Base-by-base conservation (phyloP, 1,284 basidiomycete species). In the Austroboletus olivaceoglutinosus region DNA sequence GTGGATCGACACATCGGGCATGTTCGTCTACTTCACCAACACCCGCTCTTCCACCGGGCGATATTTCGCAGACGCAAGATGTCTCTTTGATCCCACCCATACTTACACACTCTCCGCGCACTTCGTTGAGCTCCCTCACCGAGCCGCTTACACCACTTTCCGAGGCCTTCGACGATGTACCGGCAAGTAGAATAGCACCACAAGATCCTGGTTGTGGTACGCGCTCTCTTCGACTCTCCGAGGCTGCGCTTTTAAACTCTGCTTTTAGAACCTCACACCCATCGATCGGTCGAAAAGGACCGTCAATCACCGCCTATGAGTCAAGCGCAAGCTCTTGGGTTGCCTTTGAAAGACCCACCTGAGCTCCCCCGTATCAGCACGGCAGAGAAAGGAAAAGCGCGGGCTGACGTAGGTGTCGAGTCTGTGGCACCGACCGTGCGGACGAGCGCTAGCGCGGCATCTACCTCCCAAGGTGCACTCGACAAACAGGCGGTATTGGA, bases 401-500 rank as follows among this genome's bases (percentile, higher is more conserved):
- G 45, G 25, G 60, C 34, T 21, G 46, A 50, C 27, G 25, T 10
- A 8, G 36, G 9, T 13, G 40, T 51, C 23, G 42, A 36, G 21
- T 45, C 47, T 36, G 38, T 46, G 2, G 33, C 50, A 10, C 30
- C 43, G 2, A 45, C 58, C 23, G 56, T 54, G 34, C 59, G 59
- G 21, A 53, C 51, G 22, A 49, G 59, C 42, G 36, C 53, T 2
- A 25, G 33, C 10, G 9, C 9, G 5, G 50, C 29, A 11, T 38
- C 42, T 27, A 38, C 45, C 3, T 34, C 51, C 3, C 59, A 48
- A 45, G 52, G 47, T 25, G 4, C 31, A 4, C 43, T 56, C 10
- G 54, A 68, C 37, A 70, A 61, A 30, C 62, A 70, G 29, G 78
- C 77, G 11, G 70, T 83, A 23, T 54, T 87, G 29, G 71, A 65